Evolutionary conservation across 257 asterid species (phyloP).

Genomic region (Solanum infundibuliforme): DNA sequence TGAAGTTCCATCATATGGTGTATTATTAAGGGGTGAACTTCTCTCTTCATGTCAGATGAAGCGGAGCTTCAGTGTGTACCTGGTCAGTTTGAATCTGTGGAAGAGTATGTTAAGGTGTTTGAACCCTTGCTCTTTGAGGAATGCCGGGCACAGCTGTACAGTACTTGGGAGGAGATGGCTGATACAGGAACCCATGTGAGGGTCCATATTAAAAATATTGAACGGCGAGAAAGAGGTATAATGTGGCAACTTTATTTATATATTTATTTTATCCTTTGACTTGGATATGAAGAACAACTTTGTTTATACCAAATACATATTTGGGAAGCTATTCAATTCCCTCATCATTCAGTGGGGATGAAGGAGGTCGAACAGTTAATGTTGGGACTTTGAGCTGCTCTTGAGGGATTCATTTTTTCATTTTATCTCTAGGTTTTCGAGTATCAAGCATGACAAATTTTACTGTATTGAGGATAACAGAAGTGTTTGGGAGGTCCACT

Average conservation of each 20-base stretch:
- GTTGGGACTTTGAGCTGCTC: neutral
- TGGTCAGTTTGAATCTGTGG: slow-evolving; percentile 82
- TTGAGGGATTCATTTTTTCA: neutral
- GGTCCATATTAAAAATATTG: slow-evolving; percentile 65
- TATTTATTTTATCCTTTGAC: neutral
- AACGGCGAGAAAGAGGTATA: slow-evolving; percentile 92
- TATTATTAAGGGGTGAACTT: slow-evolving; percentile 1
- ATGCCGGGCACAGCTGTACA: slow-evolving; percentile 90
- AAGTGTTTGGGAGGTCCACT: neutral
- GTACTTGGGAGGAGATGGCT: slow-evolving; percentile 83
- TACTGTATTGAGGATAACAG: neutral
- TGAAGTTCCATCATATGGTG: neutral
- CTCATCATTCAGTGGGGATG: neutral
- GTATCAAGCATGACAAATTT: neutral
- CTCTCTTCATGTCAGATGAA: slow-evolving; percentile 55
- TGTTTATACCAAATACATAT: neutral
- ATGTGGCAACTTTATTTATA: slow-evolving; percentile 1
- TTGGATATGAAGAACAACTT: neutral
- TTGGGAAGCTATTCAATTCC: neutral
- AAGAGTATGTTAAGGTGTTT: slow-evolving; percentile 83
- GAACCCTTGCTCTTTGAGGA: slow-evolving; percentile 99
- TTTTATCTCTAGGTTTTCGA: neutral
- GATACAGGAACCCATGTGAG: slow-evolving; percentile 68
- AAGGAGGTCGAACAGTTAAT: neutral
- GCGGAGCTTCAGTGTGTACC: slow-evolving; percentile 93